Percentiles rank a stretch among this genome's conserved stretches.
Evolutionary conservation across 805 yeast species (phyloP).

Genomic region (Clavispora carvajalis): DNA sequence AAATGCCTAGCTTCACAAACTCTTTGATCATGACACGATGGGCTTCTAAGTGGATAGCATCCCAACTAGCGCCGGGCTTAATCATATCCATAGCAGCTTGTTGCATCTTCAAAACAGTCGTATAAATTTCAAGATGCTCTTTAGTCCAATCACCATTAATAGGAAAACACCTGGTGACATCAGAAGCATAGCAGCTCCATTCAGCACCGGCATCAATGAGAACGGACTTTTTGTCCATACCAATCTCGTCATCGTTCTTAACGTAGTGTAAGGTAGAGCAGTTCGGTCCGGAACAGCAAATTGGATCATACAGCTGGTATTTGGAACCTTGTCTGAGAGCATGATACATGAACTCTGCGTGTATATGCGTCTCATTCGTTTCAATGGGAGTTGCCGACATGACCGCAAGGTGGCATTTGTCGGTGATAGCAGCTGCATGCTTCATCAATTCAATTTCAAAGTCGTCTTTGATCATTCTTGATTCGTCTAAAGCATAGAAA

Average conservation of each 20-base stretch:
- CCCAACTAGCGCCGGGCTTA: slow-evolving; percentile 84
- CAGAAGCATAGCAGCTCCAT: slow-evolving; percentile 89
- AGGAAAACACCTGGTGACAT: slow-evolving; percentile 95
- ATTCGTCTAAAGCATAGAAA: slow-evolving; percentile 74
- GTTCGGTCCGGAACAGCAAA: slow-evolving; percentile 89
- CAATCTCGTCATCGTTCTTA: slow-evolving; percentile 59
- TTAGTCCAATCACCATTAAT: slow-evolving; percentile 82
- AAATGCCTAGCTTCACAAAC: slow-evolving; percentile 71
- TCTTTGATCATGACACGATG: slow-evolving; percentile 72
- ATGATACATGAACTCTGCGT: slow-evolving; percentile 93
- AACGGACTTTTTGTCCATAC: slow-evolving; percentile 56
- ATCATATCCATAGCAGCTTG: slow-evolving; percentile 60
- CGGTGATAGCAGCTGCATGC: slow-evolving; percentile 80
- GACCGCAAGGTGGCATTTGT: slow-evolving; percentile 82
- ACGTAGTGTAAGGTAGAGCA: slow-evolving; percentile 90
- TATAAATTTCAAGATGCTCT: slow-evolving; percentile 81
- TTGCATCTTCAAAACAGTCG: slow-evolving; percentile 81
- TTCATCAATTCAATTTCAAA: slow-evolving; percentile 73
- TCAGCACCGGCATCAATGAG: slow-evolving; percentile 97
- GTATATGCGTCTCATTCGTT: slow-evolving; percentile 82
- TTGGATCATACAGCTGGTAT: slow-evolving; percentile 86
- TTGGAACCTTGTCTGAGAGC: slow-evolving; percentile 92
- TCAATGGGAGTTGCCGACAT: slow-evolving; percentile 92
- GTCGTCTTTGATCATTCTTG: slow-evolving; percentile 78
- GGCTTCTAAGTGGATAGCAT: slow-evolving; percentile 71